These are phyloP conservation scores for Suhomyces emberorum DNA, from an alignment of 805 yeast genomes.

Conservation along the genomic window DNA sequence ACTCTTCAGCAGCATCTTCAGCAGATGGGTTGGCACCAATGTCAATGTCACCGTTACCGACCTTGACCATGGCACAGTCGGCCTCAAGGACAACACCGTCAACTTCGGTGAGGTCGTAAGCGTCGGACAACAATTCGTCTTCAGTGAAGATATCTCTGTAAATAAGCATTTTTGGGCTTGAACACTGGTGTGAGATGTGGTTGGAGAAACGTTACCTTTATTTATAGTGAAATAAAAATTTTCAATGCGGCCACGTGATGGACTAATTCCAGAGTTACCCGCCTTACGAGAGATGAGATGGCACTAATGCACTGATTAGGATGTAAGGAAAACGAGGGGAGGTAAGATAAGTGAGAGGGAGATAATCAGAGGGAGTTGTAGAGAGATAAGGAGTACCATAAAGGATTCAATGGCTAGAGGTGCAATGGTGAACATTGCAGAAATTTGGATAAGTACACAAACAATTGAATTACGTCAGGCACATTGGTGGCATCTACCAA, in stretches of 20 bases:
- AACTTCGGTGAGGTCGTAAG: conserved; percentile 85
- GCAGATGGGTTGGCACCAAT: conserved; percentile 99
- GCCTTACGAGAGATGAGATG: too few species aligned
- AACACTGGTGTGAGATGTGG: too few species aligned
- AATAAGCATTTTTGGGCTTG: conserved; percentile 36
- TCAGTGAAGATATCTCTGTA: conserved; percentile 77
- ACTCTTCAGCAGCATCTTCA: conserved; percentile 82
- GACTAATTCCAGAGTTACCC: conserved; percentile 4
- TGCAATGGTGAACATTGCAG: too few species aligned
- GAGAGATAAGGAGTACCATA: too few species aligned
- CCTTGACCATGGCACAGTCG: conserved; percentile 88
- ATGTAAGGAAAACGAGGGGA: too few species aligned
- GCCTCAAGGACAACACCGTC: conserved; percentile 95
- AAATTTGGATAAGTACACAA: too few species aligned
- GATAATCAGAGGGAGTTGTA: too few species aligned
- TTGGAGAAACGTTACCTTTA: conserved; percentile 1
- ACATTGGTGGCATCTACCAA: too few species aligned
- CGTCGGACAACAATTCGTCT: conserved; percentile 96
- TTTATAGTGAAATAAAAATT: conserved; percentile 5
- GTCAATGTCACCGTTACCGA: conserved; percentile 90
- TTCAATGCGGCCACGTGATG: conserved; percentile 7
- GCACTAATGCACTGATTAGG: too few species aligned
- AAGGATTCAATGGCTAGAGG: too few species aligned
- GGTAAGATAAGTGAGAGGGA: too few species aligned
- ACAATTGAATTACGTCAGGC: too few species aligned